Conservation (phyloP, 306 rosid species). For the Cucurbita argyrosperma region DNA sequence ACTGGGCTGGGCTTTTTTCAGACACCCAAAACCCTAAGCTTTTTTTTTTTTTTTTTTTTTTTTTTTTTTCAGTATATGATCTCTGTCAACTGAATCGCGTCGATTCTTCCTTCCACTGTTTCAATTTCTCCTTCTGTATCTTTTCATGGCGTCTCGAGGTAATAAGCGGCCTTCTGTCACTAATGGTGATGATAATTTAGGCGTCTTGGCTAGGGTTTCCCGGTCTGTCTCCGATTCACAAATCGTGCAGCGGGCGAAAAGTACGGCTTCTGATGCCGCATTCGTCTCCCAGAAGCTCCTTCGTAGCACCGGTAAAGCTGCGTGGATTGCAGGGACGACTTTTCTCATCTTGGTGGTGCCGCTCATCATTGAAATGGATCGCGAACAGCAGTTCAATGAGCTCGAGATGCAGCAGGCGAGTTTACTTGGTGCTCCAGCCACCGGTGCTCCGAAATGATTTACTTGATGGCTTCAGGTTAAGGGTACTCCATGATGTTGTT, state of each 20-base stretch:
- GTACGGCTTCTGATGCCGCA: conserved; percentile 38
- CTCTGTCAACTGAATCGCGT: background rate
- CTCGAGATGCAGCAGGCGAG: conserved; percentile 90
- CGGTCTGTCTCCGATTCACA: conserved; percentile 4
- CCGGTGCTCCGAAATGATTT: conserved; percentile 1
- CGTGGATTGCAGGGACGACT: conserved; percentile 89
- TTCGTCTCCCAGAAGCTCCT: conserved; percentile 53
- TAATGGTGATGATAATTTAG: background rate
- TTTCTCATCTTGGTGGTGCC: conserved; percentile 73
- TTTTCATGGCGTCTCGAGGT: conserved; percentile 8
- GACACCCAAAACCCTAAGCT: conserved; percentile 1
- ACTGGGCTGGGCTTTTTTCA: background rate
- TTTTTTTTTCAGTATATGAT: no score
- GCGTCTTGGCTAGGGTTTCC: conserved; percentile 5
- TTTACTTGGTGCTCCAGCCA: conserved; percentile 58
- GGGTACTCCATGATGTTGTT: background rate
- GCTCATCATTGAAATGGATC: conserved; percentile 86
- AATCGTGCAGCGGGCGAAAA: conserved; percentile 3
- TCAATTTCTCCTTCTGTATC: background rate
- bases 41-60: background rate
- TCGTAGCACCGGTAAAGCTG: conserved; percentile 82
- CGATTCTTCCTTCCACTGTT: background rate
- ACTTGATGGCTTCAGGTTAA: background rate
- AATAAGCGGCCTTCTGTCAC: conserved; percentile 5
- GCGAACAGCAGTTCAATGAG: conserved; percentile 85